phyloP scores from a whole-genome alignment of 2,329 filamentous ascomycete species.

The Colletotrichum cereale region DNA sequence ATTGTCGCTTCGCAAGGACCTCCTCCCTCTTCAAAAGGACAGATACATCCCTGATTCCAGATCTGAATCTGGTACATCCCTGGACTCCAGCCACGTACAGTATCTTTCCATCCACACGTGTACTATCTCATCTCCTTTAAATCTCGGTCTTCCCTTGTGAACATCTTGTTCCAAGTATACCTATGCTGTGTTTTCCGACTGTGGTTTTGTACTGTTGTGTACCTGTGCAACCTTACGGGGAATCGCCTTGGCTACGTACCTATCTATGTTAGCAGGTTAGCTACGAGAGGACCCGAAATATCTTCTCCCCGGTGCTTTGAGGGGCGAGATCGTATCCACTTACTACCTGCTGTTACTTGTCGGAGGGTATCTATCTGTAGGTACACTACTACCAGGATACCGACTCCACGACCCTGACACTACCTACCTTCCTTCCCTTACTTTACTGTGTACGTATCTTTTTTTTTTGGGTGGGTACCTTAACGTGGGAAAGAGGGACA shows the following conservation, averaged over 20 bases:
- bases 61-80: background rate
- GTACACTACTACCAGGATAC: background rate
- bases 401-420: conserved; percentile 4
- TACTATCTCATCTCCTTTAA: background rate
- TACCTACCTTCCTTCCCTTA: background rate
- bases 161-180: background rate
- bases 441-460: conserved; percentile 16
- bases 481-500: conserved; percentile 29
- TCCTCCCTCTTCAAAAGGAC: background rate
- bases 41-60: too few relatives aligned
- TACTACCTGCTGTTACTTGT: background rate
- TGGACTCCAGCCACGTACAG: background rate
- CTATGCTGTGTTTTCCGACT: background rate
- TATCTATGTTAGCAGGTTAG: too few relatives aligned
- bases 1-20: background rate
- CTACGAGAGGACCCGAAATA: conserved; percentile 8
- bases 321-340: conserved; percentile 26
- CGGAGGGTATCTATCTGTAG: background rate
- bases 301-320: background rate
- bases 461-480: background rate
- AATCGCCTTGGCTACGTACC: background rate
- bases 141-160: background rate
- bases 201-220: background rate
- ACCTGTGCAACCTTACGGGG: background rate
- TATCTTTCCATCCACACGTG: background rate